Base-by-base conservation (phyloP, 805 yeast genomes). In the Brettanomyces bruxellensis region DNA sequence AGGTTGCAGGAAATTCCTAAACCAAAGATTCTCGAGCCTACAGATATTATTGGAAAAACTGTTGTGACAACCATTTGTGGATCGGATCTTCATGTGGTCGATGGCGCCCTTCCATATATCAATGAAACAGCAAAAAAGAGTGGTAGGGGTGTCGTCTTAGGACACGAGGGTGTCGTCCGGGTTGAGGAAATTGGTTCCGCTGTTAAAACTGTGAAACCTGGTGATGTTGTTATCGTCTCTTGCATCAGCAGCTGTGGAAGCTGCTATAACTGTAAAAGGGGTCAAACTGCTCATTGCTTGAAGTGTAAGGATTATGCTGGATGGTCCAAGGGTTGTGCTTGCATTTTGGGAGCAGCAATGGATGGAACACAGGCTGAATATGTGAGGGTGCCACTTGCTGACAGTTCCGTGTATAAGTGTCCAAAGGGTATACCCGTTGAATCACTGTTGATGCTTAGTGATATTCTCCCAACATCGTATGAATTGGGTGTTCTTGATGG, bases 61-160 rank as follows among this genome's bases (percentile, higher is more conserved):
- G 60, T 69, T 43, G 70, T 72, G 30, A 76, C 81, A 1, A 81
- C 83, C 5, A 77, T 78, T 43, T 78, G 83, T 58, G 83, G 83
- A 25, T 69, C 81, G 3, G 84, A 78, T 56, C 66, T 78, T 48
- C 83, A 77, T 57, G 77, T 78, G 57, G 67, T 74, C 46, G 71
- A 74, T 43, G 85, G 84, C 36, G 72, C 72, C 47, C 78, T 77
- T 46, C 76, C 76, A 14, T 75, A 75, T 55, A 64, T 65, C 24
- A 58, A 64, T 2, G 75, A 72, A 28, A 13, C 47, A 18, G 58
- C 40, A 3, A 40, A 50, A 12, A 22, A 22, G 30, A 24, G 9
- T 24, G 55, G 47, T 4, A 49, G 48, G 38, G 58, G 57, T 9
- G 45, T 56, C 13, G 47, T 51, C 22, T 63, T 79, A 56, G 85